Conservation (phyloP, 768 basidiomycete species). For the Nidularia sp. region DNA sequence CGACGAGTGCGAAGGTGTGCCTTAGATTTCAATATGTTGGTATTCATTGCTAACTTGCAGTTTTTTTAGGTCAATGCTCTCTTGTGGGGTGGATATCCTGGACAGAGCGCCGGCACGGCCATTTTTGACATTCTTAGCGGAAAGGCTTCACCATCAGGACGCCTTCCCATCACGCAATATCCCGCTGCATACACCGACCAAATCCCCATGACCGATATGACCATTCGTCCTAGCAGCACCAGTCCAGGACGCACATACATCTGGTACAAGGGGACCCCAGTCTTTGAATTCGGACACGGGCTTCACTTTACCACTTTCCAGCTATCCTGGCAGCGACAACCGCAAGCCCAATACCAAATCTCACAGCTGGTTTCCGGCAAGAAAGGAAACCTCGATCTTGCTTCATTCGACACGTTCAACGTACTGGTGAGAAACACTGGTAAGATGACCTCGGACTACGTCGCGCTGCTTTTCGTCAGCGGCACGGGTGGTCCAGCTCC, state of each 20-base stretch:
- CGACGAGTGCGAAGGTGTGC: slow-evolving; percentile 34
- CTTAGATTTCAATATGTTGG: neutral
- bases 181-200: slow-evolving; percentile 41
- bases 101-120: slow-evolving; percentile 51
- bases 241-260: slow-evolving; percentile 57
- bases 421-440: slow-evolving; percentile 47
- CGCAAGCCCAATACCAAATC: slow-evolving; percentile 34
- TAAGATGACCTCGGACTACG: slow-evolving; percentile 46
- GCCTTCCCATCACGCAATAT: slow-evolving; percentile 52
- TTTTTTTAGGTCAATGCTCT: slow-evolving; percentile 42
- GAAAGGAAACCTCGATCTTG: slow-evolving; percentile 31
- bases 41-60: neutral
- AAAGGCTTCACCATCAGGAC: slow-evolving; percentile 49
- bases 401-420: slow-evolving; percentile 44
- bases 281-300: slow-evolving; percentile 51
- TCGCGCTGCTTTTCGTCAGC: slow-evolving; percentile 47
- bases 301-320: slow-evolving; percentile 51
- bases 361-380: slow-evolving; percentile 26
- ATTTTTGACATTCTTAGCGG: slow-evolving; percentile 49
- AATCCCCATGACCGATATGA: slow-evolving; percentile 58
- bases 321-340: slow-evolving; percentile 31
- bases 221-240: slow-evolving; percentile 38
- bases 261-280: slow-evolving; percentile 50
- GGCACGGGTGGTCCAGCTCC: slow-evolving; percentile 45
- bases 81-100: slow-evolving; percentile 56